A percentile compares a stretch with the other conserved stretches of the same genome.
Evolutionary conservation across 2,329 filamentous ascomycete genomes (phyloP).

Genomic region (Trichoderma brevicompactum): DNA sequence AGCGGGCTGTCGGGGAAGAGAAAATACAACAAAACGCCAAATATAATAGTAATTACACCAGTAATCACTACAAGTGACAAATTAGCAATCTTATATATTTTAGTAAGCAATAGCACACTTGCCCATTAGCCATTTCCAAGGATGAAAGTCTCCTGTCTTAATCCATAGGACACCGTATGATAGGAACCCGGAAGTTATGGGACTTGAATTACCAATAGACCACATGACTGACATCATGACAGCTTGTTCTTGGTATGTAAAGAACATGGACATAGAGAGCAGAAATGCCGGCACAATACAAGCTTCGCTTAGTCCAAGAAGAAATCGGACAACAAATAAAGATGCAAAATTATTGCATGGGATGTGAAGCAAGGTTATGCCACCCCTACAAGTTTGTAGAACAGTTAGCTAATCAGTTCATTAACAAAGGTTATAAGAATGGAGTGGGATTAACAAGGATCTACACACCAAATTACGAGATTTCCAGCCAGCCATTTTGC

Average conservation of each 20-base stretch:
- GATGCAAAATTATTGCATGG: constrained; percentile 36
- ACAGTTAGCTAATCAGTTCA: background rate
- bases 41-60: constrained; percentile 31
- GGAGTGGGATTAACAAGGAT: background rate
- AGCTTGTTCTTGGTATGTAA: constrained; percentile 43
- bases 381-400: constrained; percentile 33
- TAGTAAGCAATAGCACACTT: background rate
- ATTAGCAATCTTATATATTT: background rate
- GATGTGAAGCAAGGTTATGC: constrained; percentile 40
- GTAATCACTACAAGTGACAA: constrained; percentile 30
- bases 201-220: constrained; percentile 44
- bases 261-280: constrained; percentile 42
- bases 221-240: constrained; percentile 46
- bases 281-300: constrained; percentile 35
- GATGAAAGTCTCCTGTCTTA: constrained; percentile 41
- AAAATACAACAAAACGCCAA: constrained; percentile 31
- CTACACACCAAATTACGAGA: constrained; percentile 33
- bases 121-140: constrained; percentile 49
- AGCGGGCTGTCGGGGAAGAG: constrained; percentile 27
- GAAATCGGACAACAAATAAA: constrained; percentile 38
- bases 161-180: constrained; percentile 42
- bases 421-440: background rate
- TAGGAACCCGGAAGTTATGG: constrained; percentile 40
- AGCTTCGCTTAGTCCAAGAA: constrained; percentile 38
- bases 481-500: constrained; percentile 48